phyloP scores from a whole-genome alignment of 2,329 filamentous ascomycete genomes.

The Sclerotinia borealis region DNA sequence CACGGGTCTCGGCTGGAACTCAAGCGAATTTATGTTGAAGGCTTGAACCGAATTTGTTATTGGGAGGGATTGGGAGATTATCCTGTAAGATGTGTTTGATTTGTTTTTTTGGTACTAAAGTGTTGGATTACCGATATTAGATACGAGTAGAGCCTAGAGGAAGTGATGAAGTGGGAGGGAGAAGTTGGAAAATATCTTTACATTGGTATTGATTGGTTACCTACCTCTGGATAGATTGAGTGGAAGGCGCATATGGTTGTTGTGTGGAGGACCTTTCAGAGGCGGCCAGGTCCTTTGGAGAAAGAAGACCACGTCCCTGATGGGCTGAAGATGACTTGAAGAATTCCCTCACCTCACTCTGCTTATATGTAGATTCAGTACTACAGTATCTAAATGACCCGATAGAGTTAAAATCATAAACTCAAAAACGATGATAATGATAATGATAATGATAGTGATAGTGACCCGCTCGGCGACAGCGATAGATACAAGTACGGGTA shows the following conservation, averaged over 20 bases:
- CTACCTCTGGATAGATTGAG: neutral
- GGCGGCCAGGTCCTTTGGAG: too few species aligned
- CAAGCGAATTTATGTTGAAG: too few species aligned
- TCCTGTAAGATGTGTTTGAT: conserved; percentile 22
- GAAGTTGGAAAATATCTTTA: neutral
- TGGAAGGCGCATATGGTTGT: neutral
- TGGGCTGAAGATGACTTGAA: neutral
- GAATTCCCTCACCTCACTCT: neutral
- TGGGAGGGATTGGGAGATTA: too few species aligned
- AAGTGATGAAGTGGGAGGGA: neutral
- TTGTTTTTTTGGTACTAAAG: too few species aligned
- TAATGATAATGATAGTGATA: too few species aligned
- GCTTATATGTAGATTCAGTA: neutral
- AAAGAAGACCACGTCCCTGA: neutral
- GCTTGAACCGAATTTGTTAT: conserved; percentile 4
- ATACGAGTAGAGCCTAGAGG: too few species aligned
- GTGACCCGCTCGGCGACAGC: neutral
- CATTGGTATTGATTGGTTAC: conserved; percentile 5
- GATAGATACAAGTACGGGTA: too few species aligned
- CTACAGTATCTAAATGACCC: neutral
- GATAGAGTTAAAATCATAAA: too few species aligned
- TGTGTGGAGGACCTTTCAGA: neutral
- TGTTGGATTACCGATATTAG: too few species aligned
- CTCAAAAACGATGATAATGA: neutral
- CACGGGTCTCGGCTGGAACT: too few species aligned